Conservation (phyloP, 2,329 filamentous ascomycete genomes). For the Diaporthe ampelina region DNA sequence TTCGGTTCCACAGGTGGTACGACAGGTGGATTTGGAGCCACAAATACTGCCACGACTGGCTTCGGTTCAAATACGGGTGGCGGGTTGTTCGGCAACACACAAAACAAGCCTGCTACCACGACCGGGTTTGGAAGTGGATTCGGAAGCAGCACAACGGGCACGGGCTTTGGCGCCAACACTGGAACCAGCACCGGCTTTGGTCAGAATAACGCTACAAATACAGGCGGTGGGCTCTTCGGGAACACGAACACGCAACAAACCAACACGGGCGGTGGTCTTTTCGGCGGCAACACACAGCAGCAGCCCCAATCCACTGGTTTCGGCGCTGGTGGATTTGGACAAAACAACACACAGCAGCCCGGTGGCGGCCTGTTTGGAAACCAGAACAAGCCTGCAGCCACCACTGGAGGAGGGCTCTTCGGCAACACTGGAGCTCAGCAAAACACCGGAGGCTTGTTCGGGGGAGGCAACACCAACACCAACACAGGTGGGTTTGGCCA, state of each 20-base stretch:
- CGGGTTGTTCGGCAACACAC: constrained; percentile 49
- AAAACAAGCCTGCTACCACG: constrained; percentile 43
- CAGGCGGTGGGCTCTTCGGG: constrained; percentile 50
- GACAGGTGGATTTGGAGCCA: constrained; percentile 48
- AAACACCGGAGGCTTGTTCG: constrained; percentile 51
- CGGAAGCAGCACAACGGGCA: constrained; percentile 43
- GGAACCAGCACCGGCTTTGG: constrained; percentile 50
- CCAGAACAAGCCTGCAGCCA: constrained; percentile 37
- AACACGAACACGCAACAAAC: constrained; percentile 53
- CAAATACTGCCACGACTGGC: constrained; percentile 42
- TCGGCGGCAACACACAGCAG: constrained; percentile 48
- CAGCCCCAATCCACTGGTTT: constrained; percentile 58
- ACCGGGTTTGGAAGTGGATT: constrained; percentile 43
- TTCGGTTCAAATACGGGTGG: constrained; percentile 46
- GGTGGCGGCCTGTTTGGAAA: constrained; percentile 41
- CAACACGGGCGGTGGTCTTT: constrained; percentile 48
- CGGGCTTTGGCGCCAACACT: constrained; percentile 51
- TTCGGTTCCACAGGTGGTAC: constrained; percentile 54
- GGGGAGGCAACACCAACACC: constrained; percentile 50
- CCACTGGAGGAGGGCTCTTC: constrained; percentile 50
- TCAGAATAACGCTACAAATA: constrained; percentile 52
- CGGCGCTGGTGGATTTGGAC: constrained; percentile 55
- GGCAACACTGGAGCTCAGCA: constrained; percentile 46
- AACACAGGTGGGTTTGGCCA: constrained; percentile 47
- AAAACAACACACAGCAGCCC: constrained; percentile 55